Conservation (phyloP, 148 eudicot species). For the Simmondsia chinensis region DNA sequence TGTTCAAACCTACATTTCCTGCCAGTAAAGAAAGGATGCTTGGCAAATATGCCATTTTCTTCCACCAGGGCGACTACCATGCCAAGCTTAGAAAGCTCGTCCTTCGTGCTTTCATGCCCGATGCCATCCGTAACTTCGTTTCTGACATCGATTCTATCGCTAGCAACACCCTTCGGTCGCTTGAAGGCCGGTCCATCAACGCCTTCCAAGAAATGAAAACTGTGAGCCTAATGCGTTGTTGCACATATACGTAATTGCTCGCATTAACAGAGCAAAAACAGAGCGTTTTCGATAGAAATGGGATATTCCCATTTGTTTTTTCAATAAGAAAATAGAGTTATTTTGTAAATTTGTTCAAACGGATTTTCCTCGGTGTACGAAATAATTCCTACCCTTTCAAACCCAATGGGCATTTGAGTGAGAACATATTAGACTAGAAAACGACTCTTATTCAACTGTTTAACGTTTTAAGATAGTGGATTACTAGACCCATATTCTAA, state of each 20-base stretch:
- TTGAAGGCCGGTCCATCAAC: constrained; percentile 45
- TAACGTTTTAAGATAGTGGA: too few relatives aligned
- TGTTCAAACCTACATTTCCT: constrained; percentile 94
- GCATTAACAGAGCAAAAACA: constrained; percentile 19
- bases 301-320: too few relatives aligned
- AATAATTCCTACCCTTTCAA: too few relatives aligned
- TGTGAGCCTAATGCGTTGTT: constrained; percentile 18
- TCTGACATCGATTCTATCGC: constrained; percentile 61
- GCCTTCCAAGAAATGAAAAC: constrained; percentile 89
- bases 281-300: too few relatives aligned
- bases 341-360: too few relatives aligned
- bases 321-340: too few relatives aligned
- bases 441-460: too few relatives aligned
- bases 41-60: constrained; percentile 90
- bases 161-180: constrained; percentile 23
- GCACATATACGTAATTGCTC: not conserved
- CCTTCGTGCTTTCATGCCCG: constrained; percentile 65
- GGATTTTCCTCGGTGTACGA: too few relatives aligned
- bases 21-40: constrained; percentile 94
- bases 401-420: too few relatives aligned
- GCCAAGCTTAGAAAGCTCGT: constrained; percentile 60
- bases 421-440: too few relatives aligned
- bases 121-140: constrained; percentile 41
- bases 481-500: too few relatives aligned
- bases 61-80: constrained; percentile 88